Evolutionary conservation across 2,329 filamentous ascomycete genomes (phyloP), one percentile per base, ranked within the genome.

Genomic region (Pseudocercospora musae): DNA sequence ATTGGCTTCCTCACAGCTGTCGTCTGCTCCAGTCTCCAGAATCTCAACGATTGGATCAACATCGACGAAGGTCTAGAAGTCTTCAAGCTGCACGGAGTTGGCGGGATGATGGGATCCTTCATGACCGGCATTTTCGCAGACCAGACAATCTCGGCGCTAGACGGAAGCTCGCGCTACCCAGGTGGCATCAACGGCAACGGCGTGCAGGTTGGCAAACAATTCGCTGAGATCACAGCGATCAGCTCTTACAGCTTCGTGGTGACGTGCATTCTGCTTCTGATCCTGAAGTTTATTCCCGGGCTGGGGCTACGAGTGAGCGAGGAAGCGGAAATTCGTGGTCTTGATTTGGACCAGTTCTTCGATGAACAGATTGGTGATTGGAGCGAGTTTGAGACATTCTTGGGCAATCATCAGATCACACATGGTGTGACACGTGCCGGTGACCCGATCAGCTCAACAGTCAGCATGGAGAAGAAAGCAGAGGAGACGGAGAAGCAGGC

Each of bases 41-140:
- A 84, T 63, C 68, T 85, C 62, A 84, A 85, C 69, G 76, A 81
- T 25, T 84, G 81, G 80, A 70, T 85, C 29, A 74, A 74, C 62
- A 82, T 85, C 62, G 84, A 86, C 66, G 84, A 86, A 64, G 82
- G 83, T 10, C 81, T 86, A 70, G 82, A 86, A 64, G 82, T 86
- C 46, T 86, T 86, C 77, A 85, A 84, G 70, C 79, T 85, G 11
- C 84, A 86, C 70, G 83, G 81, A 15, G 78, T 85, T 23, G 84
- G 84, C 44, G 84, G 84, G 21, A 84, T 85, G 75, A 75, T 82
- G 42, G 84, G 84, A 8, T 81, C 82, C 27, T 84, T 86, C 73
- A 70, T 86, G 52, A 86, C 84, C 1, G 84, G 83, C 6, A 80
- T 86, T 67, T 86, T 87, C 65, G 84, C 83, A 37, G 77, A 78